These are phyloP conservation scores for Gloeophyllum trabeum DNA, from an alignment of 768 basidiomycete species.

Conservation along the genomic window DNA sequence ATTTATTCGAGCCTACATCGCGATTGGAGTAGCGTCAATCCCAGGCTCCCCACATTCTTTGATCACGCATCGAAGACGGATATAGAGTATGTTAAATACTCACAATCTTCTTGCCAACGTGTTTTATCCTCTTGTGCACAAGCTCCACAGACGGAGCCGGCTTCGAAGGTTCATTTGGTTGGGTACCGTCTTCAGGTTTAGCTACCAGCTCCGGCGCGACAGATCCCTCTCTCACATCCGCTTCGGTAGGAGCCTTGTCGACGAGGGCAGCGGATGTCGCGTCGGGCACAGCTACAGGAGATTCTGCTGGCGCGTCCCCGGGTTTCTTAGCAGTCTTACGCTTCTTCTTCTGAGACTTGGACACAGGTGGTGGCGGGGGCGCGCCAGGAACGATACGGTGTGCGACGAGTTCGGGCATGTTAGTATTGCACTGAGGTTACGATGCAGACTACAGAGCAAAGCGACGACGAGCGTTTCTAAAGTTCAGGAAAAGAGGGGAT, in stretches of 20 bases:
- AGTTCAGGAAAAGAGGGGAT: too few species aligned
- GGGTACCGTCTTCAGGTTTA: constrained; percentile 22
- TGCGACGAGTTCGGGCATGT: constrained; percentile 25
- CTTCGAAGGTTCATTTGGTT: constrained; percentile 37
- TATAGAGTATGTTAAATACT: too few species aligned
- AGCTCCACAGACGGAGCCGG: constrained; percentile 68
- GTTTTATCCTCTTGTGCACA: constrained; percentile 67
- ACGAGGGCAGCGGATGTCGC: constrained; percentile 29
- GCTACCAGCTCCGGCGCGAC: constrained; percentile 35
- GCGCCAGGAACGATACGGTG: constrained; percentile 69
- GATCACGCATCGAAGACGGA: too few species aligned
- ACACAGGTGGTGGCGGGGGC: constrained; percentile 43
- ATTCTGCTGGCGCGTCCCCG: constrained; percentile 28
- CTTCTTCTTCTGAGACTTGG: constrained; percentile 62
- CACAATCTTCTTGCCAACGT: constrained; percentile 78
- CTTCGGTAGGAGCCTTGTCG: constrained; percentile 38
- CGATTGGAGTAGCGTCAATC: too few species aligned
- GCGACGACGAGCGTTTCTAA: too few species aligned
- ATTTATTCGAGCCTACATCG: constrained; percentile 69
- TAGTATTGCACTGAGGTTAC: too few species aligned
- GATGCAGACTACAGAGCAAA: too few species aligned
- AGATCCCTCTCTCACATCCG: constrained; percentile 34
- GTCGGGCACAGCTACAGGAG: constrained; percentile 36
- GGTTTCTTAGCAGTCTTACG: constrained; percentile 35
- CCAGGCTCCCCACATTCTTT: too few species aligned